Conservation (phyloP, 1,139 yeast species). For the Candida glucosophila region DNA sequence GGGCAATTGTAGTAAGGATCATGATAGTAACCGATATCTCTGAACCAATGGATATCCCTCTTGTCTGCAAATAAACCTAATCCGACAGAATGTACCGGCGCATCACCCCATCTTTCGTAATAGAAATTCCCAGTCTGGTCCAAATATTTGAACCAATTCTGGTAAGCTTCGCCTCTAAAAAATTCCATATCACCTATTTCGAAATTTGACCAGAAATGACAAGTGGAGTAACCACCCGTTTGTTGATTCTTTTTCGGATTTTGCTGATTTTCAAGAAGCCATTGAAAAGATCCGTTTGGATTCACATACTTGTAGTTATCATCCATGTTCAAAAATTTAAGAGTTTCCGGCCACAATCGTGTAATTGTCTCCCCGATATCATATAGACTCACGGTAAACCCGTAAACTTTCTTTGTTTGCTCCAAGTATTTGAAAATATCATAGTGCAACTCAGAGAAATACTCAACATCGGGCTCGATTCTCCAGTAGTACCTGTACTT, state of each 20-base stretch:
- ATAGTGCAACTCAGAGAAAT: constrained; percentile 59
- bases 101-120: constrained; percentile 90
- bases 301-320: constrained; percentile 58
- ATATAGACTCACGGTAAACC: constrained; percentile 59
- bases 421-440: constrained; percentile 73
- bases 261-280: constrained; percentile 62
- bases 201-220: constrained; percentile 86
- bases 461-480: constrained; percentile 66
- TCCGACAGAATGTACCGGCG: constrained; percentile 78
- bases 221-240: constrained; percentile 69
- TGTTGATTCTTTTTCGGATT: constrained; percentile 44
- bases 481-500: constrained; percentile 63
- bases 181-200: constrained; percentile 81
- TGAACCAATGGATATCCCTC: constrained; percentile 71
- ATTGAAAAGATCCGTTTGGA: constrained; percentile 52
- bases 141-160: constrained; percentile 52
- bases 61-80: constrained; percentile 67
- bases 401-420: constrained; percentile 55
- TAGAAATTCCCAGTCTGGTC: constrained; percentile 72
- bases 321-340: constrained; percentile 44
- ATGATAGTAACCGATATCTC: constrained; percentile 77
- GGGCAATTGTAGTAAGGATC: constrained; percentile 76
- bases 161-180: constrained; percentile 58
- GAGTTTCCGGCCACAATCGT: constrained; percentile 63
- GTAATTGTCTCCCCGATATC: constrained; percentile 58